Base-by-base conservation (phyloP, 169 alveolate genomes). In the Plasmodium blacklocki region DNA sequence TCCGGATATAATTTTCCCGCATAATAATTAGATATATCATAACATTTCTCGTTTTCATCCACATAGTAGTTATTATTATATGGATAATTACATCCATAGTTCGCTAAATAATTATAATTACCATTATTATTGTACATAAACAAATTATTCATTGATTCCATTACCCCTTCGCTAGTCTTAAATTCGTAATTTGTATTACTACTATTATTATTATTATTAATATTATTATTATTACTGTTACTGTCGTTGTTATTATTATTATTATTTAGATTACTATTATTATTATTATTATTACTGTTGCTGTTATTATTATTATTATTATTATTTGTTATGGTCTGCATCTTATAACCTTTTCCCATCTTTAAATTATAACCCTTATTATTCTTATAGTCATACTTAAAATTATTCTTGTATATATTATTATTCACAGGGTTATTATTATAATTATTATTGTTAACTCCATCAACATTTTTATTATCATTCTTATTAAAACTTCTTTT, bases 31-130 rank as follows among this genome's bases (percentile, higher is more conserved):
- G 74, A n/a, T 49, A 58, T 21, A 29, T 85, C 92, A 12, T 56
- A 39, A 71, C 60, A 70, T 73, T 80, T 80, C 6, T 72, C 92
- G 71, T 71, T 68, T 14, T 85, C 92, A 18, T 85, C 92, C 11
- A 72, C 50, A 21, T 47, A 85, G 72, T 62, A 71, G 39, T 47
- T 83, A 68, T 83, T 68, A 12, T 50, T 85, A 71, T 71, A 85
- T 18, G 73, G 78, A 23, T 66, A 66, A 64, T 29, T 52, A 39
- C 76, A 52, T 8, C 71, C 60, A 71, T 68, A 85, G 50, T 56
- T 76, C 1, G 67, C 23, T 68, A 76, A 43, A 50, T 76, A 76
- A 26, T 58, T 50, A 74, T 49, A 74, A 74, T 59, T 74, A 14
- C 73, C 11, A 26, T 11, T 72, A 54, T 56, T 67, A 50, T 67